Conservation (phyloP, 2,329 filamentous ascomycete species). For the Curvularia lunata region DNA sequence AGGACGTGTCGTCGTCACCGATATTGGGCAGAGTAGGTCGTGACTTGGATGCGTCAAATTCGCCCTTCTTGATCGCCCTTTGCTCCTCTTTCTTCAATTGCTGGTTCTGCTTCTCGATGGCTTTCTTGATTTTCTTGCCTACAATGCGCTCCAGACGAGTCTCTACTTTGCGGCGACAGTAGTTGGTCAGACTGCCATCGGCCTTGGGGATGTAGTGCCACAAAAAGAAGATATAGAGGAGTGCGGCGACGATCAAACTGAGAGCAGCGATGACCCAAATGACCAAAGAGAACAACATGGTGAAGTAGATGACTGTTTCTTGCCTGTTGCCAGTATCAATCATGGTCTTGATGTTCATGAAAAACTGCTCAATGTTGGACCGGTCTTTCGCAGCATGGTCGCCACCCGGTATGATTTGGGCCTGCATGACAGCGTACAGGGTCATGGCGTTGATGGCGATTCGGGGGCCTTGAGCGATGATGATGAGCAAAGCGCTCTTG, state of each 20-base stretch:
- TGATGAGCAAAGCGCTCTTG: conserved; percentile 80
- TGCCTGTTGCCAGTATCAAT: conserved; percentile 72
- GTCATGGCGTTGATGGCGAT: conserved; percentile 91
- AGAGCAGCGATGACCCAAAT: conserved; percentile 87
- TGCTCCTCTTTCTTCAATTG: conserved; percentile 54
- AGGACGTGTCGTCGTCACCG: conserved; percentile 50
- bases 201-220: conserved; percentile 87
- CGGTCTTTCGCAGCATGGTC: conserved; percentile 64
- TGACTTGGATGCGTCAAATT: conserved; percentile 32
- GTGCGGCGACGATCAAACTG: conserved; percentile 71
- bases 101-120: conserved; percentile 75
- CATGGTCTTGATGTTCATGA: conserved; percentile 77
- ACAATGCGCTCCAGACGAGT: conserved; percentile 84
- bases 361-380: conserved; percentile 75
- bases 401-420: conserved; percentile 71
- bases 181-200: conserved; percentile 81
- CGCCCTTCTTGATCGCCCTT: conserved; percentile 56
- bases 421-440: conserved; percentile 80
- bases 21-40: conserved; percentile 53
- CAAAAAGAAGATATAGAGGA: conserved; percentile 87
- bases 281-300: conserved; percentile 90
- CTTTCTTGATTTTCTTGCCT: conserved; percentile 84
- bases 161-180: conserved; percentile 92
- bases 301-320: conserved; percentile 81
- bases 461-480: conserved; percentile 90